These are phyloP conservation scores for Rhizoclosmatium sp. DNA, from an alignment of 192 early-diverging fungal genomes.

Conservation along the genomic window DNA sequence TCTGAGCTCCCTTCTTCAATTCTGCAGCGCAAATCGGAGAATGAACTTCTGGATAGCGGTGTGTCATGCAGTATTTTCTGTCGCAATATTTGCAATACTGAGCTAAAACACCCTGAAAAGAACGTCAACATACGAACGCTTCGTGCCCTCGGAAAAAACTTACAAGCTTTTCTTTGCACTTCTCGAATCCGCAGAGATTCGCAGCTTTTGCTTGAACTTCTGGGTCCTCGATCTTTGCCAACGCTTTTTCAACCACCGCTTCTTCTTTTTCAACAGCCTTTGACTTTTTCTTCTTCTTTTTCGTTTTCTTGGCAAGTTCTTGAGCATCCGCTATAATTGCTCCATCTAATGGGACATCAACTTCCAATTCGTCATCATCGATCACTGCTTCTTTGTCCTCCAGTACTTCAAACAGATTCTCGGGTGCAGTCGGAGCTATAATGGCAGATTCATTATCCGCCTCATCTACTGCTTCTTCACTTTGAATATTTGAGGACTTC, in stretches of 20 bases:
- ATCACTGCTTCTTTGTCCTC: neutral
- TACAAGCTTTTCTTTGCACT: conserved; percentile 23
- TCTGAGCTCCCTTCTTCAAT: conserved; percentile 1
- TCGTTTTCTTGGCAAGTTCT: conserved; percentile 4
- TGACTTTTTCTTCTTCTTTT: conserved; percentile 24
- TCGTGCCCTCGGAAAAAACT: neutral
- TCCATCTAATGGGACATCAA: neutral
- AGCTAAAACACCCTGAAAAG: neutral
- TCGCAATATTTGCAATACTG: conserved; percentile 34
- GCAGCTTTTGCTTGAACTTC: conserved; percentile 13
- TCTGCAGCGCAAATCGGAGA: conserved; percentile 17
- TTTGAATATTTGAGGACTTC: too few species aligned
- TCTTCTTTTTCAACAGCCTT: neutral
- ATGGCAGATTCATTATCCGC: neutral
- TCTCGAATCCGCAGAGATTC: conserved; percentile 17
- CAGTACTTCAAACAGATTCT: conserved; percentile 15
- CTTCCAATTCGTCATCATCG: neutral
- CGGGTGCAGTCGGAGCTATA: neutral
- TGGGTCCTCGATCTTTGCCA: conserved; percentile 26
- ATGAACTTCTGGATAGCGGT: conserved; percentile 24
- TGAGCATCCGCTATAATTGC: neutral
- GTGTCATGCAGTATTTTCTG: conserved; percentile 32
- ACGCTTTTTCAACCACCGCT: conserved; percentile 12
- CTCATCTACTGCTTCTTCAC: neutral
- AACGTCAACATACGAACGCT: neutral